Evolutionary conservation across 2,329 filamentous ascomycete genomes (phyloP).

Genomic region (Trichoderma afroharzianum): DNA sequence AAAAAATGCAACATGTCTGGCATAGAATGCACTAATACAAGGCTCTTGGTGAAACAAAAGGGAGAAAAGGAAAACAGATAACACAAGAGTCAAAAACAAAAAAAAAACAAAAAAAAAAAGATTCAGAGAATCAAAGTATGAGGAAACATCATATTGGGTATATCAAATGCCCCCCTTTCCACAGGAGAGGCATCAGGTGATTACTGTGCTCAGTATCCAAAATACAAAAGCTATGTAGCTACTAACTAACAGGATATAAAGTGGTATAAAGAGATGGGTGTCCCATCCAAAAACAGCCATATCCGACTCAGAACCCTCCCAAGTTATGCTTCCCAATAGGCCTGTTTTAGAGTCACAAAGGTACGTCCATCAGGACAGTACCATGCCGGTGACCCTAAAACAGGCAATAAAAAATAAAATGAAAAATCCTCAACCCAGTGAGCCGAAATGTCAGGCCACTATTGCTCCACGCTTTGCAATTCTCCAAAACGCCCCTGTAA

Average conservation of each 20-base stretch:
- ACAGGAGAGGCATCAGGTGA: background rate
- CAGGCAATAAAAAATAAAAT: background rate
- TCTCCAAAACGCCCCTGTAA: slow-evolving; percentile 2
- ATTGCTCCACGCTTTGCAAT: slow-evolving; percentile 7
- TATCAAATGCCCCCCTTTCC: background rate
- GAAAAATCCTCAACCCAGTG: background rate
- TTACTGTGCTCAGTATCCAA: background rate
- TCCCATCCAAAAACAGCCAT: background rate
- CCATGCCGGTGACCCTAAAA: background rate
- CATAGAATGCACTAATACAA: background rate
- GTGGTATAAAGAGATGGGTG: background rate
- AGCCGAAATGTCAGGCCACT: background rate
- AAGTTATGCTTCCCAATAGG: background rate
- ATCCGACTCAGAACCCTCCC: background rate
- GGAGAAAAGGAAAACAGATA: too few species aligned
- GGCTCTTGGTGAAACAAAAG: background rate
- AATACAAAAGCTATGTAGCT: background rate
- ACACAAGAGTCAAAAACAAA: background rate
- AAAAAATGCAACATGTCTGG: background rate
- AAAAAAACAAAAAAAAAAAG: background rate
- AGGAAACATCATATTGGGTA: background rate
- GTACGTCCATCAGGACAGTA: background rate
- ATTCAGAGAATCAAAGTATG: background rate
- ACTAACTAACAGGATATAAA: background rate
- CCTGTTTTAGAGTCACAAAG: background rate